Evolutionary conservation across 2,329 filamentous ascomycete genomes (phyloP).

Genomic region (Alternaria sp.): DNA sequence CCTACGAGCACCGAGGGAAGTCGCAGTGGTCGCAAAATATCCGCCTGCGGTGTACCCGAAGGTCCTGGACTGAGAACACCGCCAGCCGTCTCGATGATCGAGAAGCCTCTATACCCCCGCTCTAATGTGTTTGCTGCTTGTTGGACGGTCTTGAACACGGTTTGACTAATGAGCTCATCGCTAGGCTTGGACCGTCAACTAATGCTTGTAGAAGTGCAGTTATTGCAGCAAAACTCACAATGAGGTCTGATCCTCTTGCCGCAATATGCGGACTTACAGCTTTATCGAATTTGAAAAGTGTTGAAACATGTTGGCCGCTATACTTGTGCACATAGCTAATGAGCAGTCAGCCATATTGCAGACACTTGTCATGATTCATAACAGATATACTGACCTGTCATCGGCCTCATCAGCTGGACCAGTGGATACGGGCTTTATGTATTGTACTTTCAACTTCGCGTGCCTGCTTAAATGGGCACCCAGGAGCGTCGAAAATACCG

Average conservation of each 20-base stretch:
- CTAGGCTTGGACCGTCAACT: conserved; percentile 31
- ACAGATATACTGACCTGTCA: conserved; percentile 62
- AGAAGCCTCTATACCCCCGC: conserved; percentile 33
- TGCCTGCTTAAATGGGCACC: conserved; percentile 62
- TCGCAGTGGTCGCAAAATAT: conserved; percentile 78
- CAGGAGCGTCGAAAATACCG: conserved; percentile 77
- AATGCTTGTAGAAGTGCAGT: background rate
- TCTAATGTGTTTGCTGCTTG: conserved; percentile 19
- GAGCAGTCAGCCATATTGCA: conserved; percentile 5
- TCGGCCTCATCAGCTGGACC: conserved; percentile 76
- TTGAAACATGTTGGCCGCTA: conserved; percentile 64
- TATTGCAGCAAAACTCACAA: conserved; percentile 27
- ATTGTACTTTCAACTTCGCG: conserved; percentile 60
- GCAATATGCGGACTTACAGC: conserved; percentile 83
- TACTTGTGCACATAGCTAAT: conserved; percentile 70
- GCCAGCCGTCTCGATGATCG: conserved; percentile 82
- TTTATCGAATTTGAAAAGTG: conserved; percentile 75
- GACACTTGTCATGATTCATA: background rate
- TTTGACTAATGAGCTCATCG: conserved; percentile 32
- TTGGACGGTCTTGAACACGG: conserved; percentile 25
- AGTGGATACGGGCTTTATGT: conserved; percentile 84
- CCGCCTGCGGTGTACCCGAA: conserved; percentile 78
- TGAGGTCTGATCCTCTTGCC: conserved; percentile 53
- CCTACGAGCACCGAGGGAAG: conserved; percentile 78
- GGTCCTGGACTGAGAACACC: conserved; percentile 83